phyloP scores from a whole-genome alignment of 768 basidiomycete species.

The Bullera alba region DNA sequence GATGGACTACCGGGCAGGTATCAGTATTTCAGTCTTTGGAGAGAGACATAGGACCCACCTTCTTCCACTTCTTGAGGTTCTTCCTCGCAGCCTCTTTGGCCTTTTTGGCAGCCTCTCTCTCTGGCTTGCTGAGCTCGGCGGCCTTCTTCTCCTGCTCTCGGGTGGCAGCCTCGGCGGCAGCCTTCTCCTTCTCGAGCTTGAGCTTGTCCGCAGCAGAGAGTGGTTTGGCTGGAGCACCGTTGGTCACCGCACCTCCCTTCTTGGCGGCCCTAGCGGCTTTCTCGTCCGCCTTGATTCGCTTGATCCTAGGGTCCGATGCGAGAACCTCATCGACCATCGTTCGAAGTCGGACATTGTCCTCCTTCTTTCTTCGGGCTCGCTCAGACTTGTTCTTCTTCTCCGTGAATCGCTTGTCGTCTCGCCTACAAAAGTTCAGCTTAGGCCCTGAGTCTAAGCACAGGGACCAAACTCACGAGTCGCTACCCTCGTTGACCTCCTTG shows the following conservation, averaged over 20 bases:
- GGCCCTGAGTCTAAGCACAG: background rate
- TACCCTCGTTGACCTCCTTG: constrained; percentile 97
- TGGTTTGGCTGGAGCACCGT: constrained; percentile 36
- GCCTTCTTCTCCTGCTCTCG: constrained; percentile 62
- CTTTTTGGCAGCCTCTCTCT: constrained; percentile 54
- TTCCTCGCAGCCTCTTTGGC: constrained; percentile 59
- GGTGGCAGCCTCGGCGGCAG: constrained; percentile 56
- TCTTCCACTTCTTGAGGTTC: constrained; percentile 56
- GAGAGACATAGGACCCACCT: constrained; percentile 52
- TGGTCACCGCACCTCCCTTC: constrained; percentile 48
- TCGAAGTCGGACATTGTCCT: constrained; percentile 85
- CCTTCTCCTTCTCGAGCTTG: constrained; percentile 52
- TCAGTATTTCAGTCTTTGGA: background rate
- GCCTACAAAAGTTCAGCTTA: constrained; percentile 51
- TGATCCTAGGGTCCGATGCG: constrained; percentile 83
- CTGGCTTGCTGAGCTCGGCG: constrained; percentile 42
- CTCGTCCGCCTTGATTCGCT: constrained; percentile 91
- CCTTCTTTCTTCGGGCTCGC: constrained; percentile 92
- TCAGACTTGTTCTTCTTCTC: constrained; percentile 99
- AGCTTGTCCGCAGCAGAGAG: constrained; percentile 49
- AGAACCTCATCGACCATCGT: constrained; percentile 79
- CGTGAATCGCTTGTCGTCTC: constrained; percentile 96
- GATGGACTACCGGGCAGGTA: constrained; percentile 38
- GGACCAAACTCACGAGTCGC: constrained; percentile 64
- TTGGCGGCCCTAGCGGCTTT: constrained; percentile 90